Percentiles rank a stretch among this genome's conserved stretches.
phyloP scores from a whole-genome alignment of 2,329 filamentous ascomycete genomes.

The Fusarium luffae region DNA sequence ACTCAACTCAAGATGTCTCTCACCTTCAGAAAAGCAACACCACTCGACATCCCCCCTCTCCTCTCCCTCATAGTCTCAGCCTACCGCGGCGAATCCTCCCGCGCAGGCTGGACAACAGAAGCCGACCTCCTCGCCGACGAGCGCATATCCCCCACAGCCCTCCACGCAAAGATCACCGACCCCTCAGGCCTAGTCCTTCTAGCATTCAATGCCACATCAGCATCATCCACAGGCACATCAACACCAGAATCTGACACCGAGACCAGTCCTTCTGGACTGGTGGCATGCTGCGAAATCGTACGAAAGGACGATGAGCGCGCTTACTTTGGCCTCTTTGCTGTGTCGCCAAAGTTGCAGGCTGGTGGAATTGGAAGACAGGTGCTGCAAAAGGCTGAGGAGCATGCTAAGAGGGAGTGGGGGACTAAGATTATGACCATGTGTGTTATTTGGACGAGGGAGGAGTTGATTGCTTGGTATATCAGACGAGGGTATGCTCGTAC shows the following conservation, averaged over 20 bases:
- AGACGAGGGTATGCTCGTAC: constrained; percentile 56
- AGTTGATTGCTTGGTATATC: constrained; percentile 60
- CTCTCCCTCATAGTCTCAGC: constrained; percentile 56
- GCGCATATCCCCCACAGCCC: constrained; percentile 54
- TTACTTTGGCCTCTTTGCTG: constrained; percentile 62
- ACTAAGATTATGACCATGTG: constrained; percentile 55
- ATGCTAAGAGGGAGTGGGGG: constrained; percentile 50
- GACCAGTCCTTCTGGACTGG: constrained; percentile 43
- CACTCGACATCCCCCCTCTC: constrained; percentile 48
- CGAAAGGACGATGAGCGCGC: constrained; percentile 45
- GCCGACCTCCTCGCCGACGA: constrained; percentile 57
- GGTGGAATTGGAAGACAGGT: constrained; percentile 58
- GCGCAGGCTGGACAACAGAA: constrained; percentile 60
- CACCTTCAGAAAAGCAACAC: constrained; percentile 44
- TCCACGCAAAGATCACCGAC: constrained; percentile 54
- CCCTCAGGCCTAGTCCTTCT: constrained; percentile 53
- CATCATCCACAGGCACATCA: constrained; percentile 9
- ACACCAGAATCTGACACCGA: constrained; percentile 21
- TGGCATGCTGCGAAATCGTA: constrained; percentile 59
- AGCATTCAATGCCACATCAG: constrained; percentile 34
- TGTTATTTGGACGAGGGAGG: constrained; percentile 56
- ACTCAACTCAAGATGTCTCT: constrained; percentile 23
- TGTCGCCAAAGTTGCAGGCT: constrained; percentile 56
- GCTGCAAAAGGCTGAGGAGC: constrained; percentile 55
- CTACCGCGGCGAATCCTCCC: constrained; percentile 56